These are phyloP conservation scores for Brassica rapa DNA, from an alignment of 345 rosid species.

Conservation along the genomic window DNA sequence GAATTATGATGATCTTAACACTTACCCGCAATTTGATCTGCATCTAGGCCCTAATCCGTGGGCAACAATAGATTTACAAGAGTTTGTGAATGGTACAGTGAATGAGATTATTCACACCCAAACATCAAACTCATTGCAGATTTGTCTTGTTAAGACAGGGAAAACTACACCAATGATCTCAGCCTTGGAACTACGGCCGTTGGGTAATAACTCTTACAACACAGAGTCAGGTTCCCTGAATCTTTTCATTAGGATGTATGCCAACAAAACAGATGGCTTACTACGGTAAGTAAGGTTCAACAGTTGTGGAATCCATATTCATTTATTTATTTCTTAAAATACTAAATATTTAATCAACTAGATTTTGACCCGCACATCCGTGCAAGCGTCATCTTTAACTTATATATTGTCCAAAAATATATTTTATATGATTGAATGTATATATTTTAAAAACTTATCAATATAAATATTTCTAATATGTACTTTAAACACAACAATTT, in stretches of 20 bases:
- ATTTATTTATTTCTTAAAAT: not conserved
- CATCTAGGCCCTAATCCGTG: constrained; percentile 50
- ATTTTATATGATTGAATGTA: too few species aligned
- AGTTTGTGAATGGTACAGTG: not conserved
- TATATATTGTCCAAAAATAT: too few species aligned
- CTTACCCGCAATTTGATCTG: constrained; percentile 40
- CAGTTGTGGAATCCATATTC: not conserved
- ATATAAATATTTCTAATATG: too few species aligned
- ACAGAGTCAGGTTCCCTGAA: constrained; percentile 27
- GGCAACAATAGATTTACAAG: constrained; percentile 22
- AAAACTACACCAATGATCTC: constrained; percentile 49
- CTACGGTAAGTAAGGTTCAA: not conserved
- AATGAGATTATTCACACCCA: constrained; percentile 43
- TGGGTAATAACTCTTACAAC: constrained; percentile 13
- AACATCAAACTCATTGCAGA: constrained; percentile 29
- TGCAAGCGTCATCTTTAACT: too few species aligned
- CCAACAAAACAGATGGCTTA: not conserved
- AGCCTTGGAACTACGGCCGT: constrained; percentile 46
- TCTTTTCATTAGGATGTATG: not conserved
- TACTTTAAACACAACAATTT: too few species aligned
- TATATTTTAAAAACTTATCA: too few species aligned
- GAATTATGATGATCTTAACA: constrained; percentile 42
- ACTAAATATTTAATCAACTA: too few species aligned
- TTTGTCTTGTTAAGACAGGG: constrained; percentile 53
- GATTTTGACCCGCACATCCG: too few species aligned